phyloP scores from a whole-genome alignment of 352 stramenopile species.

The Aphanomyces euteiches region DNA sequence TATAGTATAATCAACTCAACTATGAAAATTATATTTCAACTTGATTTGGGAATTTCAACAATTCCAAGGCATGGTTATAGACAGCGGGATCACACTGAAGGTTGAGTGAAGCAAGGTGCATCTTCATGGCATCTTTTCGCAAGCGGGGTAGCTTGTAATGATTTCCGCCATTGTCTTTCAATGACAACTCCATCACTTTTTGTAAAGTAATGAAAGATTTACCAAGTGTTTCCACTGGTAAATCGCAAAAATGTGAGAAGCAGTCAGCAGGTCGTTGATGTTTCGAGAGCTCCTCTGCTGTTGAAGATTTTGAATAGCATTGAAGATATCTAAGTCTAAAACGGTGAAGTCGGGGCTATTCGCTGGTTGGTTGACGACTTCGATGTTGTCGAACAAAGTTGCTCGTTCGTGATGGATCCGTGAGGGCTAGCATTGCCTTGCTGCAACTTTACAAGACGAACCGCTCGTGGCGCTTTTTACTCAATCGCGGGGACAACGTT shows the following conservation, averaged over 20 bases:
- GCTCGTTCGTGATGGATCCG: background rate
- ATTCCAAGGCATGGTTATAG: background rate
- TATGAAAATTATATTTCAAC: background rate
- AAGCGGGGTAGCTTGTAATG: background rate
- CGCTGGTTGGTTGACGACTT: background rate
- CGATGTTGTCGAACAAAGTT: background rate
- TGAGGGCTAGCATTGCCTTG: constrained; percentile 1
- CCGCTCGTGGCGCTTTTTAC: background rate
- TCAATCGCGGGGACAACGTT: background rate
- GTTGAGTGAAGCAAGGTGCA: background rate
- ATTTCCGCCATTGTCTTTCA: background rate
- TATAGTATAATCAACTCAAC: background rate
- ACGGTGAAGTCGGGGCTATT: constrained; percentile 1
- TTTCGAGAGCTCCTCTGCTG: background rate
- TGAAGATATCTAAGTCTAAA: background rate
- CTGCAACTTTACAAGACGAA: background rate
- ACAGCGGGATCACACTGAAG: background rate
- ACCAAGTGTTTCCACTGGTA: background rate
- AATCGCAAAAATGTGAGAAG: background rate
- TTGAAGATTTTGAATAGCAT: constrained; percentile 1
- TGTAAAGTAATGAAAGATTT: constrained; percentile 6
- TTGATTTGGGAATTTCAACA: constrained; percentile 3
- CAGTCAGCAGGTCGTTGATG: background rate
- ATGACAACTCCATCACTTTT: constrained; percentile 4
- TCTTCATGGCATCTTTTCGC: background rate